Base-by-base conservation (phyloP, 306 rosid species). In the Prunus dulcis region DNA sequence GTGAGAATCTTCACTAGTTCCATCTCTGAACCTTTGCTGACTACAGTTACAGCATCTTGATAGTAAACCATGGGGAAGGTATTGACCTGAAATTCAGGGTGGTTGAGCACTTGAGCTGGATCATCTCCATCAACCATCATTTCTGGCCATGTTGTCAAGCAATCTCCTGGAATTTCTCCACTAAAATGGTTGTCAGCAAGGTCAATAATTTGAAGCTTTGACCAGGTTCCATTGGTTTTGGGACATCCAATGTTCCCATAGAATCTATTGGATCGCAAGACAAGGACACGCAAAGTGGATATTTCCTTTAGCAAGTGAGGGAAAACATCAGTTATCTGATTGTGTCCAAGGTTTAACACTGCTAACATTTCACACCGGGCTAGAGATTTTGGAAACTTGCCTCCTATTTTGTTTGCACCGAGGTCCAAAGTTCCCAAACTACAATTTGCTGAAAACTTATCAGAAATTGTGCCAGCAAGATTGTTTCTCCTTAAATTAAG, bases 301-400 rank as follows among this genome's bases (percentile, higher is more conserved):
- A 81, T 14, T 0, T 14, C 45, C 56, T 76, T 71, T 66, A 86
- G 64, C 25, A 45, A 43, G 71, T 64, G 67, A 0, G 93, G 93
- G 55, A 80, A 86, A 0, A 1, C 7, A 8, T 30, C 88, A 0
- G 0, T 5, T 0, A 89, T 2, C 2, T 75, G 15, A 14, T 86
- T 89, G 51, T 76, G 73, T 17, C 89, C 90, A 38, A 84, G 60
- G 76, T 88, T 65, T 1, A 88, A 6, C 27, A 85, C 81, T 41
- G 88, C 84, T 13, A 86, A 50, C 5, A 1, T 0, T 50, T 15
- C 1, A 77, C 88, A 88, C 0, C 70, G 69, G 2, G 22, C 22
- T 1, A 88, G 62, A 7, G 89, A 78, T 47, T 12, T 51, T 9
- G 90, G 90, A 47, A 89, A 28, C 15, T 18, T 7, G 7, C 91